Evolutionary conservation across 352 stramenopile species (phyloP).

Genomic region (Phytophthora litchii): DNA sequence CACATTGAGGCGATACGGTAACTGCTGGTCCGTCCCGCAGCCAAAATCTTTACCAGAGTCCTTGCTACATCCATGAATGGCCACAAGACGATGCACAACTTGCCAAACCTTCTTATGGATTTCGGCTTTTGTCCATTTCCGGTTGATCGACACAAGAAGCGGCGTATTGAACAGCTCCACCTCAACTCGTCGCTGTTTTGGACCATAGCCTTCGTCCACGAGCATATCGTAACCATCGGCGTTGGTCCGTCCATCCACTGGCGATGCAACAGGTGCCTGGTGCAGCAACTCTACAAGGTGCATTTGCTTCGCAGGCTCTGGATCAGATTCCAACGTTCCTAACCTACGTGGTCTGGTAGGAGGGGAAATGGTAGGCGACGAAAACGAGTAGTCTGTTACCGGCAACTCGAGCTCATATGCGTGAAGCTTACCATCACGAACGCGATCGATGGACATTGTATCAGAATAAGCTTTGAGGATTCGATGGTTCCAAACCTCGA

Average conservation of each 20-base stretch:
- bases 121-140: conserved; percentile 64
- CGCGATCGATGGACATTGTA: conserved; percentile 44
- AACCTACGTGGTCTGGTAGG: conserved; percentile 20
- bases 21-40: conserved; percentile 36
- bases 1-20: conserved; percentile 77
- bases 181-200: conserved; percentile 75
- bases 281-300: conserved; percentile 76
- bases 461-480: conserved; percentile 68
- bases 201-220: conserved; percentile 37
- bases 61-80: conserved; percentile 29
- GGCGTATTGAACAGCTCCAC: conserved; percentile 82
- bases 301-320: conserved; percentile 47
- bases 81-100: conserved; percentile 77
- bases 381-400: conserved; percentile 68
- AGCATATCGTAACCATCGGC: conserved; percentile 39
- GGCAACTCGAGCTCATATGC: conserved; percentile 90
- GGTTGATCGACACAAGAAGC: conserved; percentile 69
- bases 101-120: conserved; percentile 85
- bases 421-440: conserved; percentile 68
- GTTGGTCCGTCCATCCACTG: conserved; percentile 46
- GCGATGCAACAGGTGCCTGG: conserved; percentile 64
- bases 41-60: conserved; percentile 37
- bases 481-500: conserved; percentile 72
- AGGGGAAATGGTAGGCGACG: conserved; percentile 63
- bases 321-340: conserved; percentile 31